Conservation (phyloP, 2,329 filamentous ascomycete species). For the Paramyrothecium sp. region DNA sequence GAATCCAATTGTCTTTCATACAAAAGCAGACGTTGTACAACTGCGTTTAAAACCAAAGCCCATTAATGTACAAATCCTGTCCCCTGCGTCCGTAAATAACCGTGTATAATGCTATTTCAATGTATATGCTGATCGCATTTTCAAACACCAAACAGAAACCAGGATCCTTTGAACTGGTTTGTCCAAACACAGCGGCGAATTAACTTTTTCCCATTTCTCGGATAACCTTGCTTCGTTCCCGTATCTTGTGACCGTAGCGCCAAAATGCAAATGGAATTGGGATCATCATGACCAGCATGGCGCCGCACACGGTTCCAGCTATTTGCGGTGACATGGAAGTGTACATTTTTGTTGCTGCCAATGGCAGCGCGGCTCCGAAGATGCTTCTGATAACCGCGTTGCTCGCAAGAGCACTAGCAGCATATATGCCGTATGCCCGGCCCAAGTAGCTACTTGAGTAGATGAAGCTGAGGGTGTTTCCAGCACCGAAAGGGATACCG, state of each 20-base stretch:
- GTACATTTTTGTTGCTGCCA: conserved; percentile 71
- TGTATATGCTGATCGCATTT: too few species aligned
- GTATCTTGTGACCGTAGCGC: conserved; percentile 36
- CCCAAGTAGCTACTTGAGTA: conserved; percentile 75
- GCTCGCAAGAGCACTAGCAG: conserved; percentile 71
- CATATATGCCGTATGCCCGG: conserved; percentile 72
- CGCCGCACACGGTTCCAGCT: conserved; percentile 68
- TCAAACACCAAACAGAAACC: too few species aligned
- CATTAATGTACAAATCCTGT: too few species aligned
- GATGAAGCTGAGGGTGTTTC: conserved; percentile 73
- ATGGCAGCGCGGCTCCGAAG: conserved; percentile 69
- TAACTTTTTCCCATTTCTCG: too few species aligned
- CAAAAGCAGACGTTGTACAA: too few species aligned
- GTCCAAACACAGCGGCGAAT: too few species aligned
- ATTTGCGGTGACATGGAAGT: conserved; percentile 64
- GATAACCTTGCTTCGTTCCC: too few species aligned
- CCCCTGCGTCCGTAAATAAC: too few species aligned
- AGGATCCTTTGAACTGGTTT: too few species aligned
- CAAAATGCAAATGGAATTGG: conserved; percentile 77
- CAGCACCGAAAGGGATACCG: conserved; percentile 71
- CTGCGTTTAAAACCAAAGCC: too few species aligned
- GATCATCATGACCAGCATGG: conserved; percentile 67
- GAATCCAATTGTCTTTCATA: too few species aligned
- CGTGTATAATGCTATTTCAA: too few species aligned
- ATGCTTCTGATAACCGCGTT: conserved; percentile 69